Base-by-base conservation (phyloP, 306 rosid species). In the Ormosia emarginata region DNA sequence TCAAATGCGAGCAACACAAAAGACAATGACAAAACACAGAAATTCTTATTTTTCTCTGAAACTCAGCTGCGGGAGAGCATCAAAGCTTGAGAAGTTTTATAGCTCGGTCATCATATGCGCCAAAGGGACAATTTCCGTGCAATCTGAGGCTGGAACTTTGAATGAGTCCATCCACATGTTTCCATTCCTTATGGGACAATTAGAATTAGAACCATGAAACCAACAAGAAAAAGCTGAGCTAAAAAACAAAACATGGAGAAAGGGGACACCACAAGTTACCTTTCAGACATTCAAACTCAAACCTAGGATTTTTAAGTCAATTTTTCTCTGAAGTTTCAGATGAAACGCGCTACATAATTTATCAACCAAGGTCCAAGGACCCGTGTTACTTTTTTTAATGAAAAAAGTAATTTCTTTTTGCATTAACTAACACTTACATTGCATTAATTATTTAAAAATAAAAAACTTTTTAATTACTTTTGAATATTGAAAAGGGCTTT, bases 251-350 rank as follows among this genome's bases (percentile, higher is more conserved):
- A 61, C 12, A 47, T 40, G 34, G 8, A 49, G 56, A 6, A 77
- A 49, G 2, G 2, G 2, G 5, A 24, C 6, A 49, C 33, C 43
- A 30, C 75, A 64, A 24, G 58, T 78, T 43, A 44, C 33, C 66
- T 82, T 62, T 62, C 56, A 5, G 29, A 34, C 33, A 64, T 78
- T 83, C 79, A 69, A 77, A 79, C 76, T 68, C 7, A 39, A 55
- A 43, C 62, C 43, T 43, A 2, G 49, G 58, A 10, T 30, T 18
- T 84, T 79, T 6, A 2, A 0, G 44, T 24, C 40, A 29, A 3
- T 10, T 79, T 83, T 83, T 79, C 87, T 66, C 6, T 67, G 84
- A 74, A 84, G 13, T 15, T 84, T 73, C 87, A 56, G 2, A 7
- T 44, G 33, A 78, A 83, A 79, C 77, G 72, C 87, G 66, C 76